phyloP scores from a whole-genome alignment of 163 green algal species.

The Chlamydomonas reinhardtii region DNA sequence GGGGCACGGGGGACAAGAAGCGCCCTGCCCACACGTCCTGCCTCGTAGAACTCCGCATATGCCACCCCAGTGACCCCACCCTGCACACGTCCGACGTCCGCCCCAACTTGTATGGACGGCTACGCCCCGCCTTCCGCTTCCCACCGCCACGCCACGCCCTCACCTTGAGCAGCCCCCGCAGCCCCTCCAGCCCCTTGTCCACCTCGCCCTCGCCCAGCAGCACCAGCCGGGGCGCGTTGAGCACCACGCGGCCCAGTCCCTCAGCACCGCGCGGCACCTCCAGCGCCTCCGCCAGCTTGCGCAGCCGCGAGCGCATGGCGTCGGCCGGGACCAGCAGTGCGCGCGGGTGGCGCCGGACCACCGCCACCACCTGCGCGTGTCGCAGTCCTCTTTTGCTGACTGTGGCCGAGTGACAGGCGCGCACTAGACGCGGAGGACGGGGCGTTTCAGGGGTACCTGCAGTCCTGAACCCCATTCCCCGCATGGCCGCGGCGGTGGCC shows the following conservation, averaged over 20 bases:
- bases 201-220: background rate
- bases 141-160: background rate
- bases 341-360: conserved; percentile 21
- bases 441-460: background rate
- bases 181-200: background rate
- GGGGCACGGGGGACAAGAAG: too few relatives aligned
- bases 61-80: too few relatives aligned
- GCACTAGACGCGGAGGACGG: too few relatives aligned
- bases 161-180: conserved; percentile 27
- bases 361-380: background rate
- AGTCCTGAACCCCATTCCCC: too few relatives aligned
- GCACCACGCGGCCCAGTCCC: conserved; percentile 13
- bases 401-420: too few relatives aligned
- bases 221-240: conserved; percentile 17
- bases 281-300: background rate
- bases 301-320: background rate
- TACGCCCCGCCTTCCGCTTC: background rate
- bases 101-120: too few relatives aligned
- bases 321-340: conserved; percentile 14
- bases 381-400: background rate
- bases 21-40: too few relatives aligned
- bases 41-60: too few relatives aligned
- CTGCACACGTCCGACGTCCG: too few relatives aligned
- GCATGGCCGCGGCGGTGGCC: too few relatives aligned
- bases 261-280: conserved; percentile 15